phyloP scores from a whole-genome alignment of 2,329 filamentous ascomycete species.

The Penicillium sp. region DNA sequence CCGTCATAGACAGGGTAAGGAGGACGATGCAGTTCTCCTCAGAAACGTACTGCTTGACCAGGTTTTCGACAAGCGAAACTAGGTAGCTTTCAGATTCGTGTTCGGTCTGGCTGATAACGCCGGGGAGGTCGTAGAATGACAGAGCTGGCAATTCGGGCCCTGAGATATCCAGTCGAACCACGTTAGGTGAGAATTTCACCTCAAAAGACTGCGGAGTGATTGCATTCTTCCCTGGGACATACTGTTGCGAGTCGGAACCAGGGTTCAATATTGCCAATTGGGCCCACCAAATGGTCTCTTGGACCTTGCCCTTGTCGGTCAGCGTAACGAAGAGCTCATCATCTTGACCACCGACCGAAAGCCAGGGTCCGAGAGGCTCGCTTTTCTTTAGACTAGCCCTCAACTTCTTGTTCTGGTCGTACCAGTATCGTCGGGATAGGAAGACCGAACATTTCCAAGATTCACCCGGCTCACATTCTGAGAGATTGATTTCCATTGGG shows the following conservation, averaged over 20 bases:
- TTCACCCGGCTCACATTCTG: conserved; percentile 45
- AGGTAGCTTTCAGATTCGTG: conserved; percentile 65
- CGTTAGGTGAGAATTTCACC: conserved; percentile 77
- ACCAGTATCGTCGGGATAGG: conserved; percentile 64
- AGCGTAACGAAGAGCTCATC: conserved; percentile 63
- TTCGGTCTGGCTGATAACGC: conserved; percentile 70
- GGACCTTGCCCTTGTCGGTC: conserved; percentile 60
- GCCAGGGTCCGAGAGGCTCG: conserved; percentile 67
- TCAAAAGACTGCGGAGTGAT: conserved; percentile 33
- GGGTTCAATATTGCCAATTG: conserved; percentile 77
- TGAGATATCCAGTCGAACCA: conserved; percentile 72
- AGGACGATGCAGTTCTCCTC: conserved; percentile 72
- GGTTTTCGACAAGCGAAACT: conserved; percentile 67
- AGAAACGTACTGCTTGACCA: conserved; percentile 68
- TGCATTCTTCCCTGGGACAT: conserved; percentile 51
- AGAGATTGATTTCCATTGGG: conserved; percentile 75
- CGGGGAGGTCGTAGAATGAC: conserved; percentile 82
- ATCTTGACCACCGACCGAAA: conserved; percentile 42
- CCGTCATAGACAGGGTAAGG: conserved; percentile 73
- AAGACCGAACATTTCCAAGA: conserved; percentile 67
- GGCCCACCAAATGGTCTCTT: conserved; percentile 67
- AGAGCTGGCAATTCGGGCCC: conserved; percentile 69
- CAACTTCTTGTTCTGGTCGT: conserved; percentile 38
- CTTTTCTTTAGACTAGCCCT: conserved; percentile 49
- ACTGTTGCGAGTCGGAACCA: conserved; percentile 51